These are phyloP conservation scores for Phaeosphaeria sp. DNA, from an alignment of 2,329 filamentous ascomycete species.

Conservation along the genomic window DNA sequence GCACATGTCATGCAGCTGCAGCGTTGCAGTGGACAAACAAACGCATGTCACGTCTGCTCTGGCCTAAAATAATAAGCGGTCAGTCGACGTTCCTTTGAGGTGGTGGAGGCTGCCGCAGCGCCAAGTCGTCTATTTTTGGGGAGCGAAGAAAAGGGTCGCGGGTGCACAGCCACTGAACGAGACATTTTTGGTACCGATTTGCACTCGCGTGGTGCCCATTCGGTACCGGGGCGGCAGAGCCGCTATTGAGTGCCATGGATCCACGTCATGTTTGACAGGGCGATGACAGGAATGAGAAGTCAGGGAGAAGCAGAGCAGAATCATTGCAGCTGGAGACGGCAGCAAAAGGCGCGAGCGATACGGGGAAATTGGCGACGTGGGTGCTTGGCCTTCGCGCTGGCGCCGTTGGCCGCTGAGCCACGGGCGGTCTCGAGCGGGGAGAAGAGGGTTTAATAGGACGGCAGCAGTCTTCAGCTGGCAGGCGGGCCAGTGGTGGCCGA, in stretches of 20 bases:
- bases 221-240: slow-evolving; percentile 1
- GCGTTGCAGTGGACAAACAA: neutral
- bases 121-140: slow-evolving; percentile 15
- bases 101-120: neutral
- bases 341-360: neutral
- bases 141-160: neutral
- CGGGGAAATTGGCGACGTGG: slow-evolving; percentile 1
- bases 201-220: neutral
- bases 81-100: neutral
- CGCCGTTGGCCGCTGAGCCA: slow-evolving; percentile 8
- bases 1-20: neutral
- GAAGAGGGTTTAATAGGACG: slow-evolving; percentile 3
- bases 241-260: slow-evolving; percentile 2
- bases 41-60: neutral
- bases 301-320: neutral
- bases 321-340: neutral
- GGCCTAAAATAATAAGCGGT: neutral
- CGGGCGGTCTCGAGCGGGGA: slow-evolving; percentile 8
- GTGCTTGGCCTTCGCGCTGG: neutral
- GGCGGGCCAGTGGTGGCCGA: slow-evolving; percentile 1
- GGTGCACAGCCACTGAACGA: slow-evolving; percentile 11
- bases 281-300: neutral
- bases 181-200: slow-evolving; percentile 4
- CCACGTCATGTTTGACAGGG: neutral
- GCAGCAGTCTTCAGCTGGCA: slow-evolving; percentile 10